Percentiles rank a stretch among this genome's conserved stretches.
These are phyloP conservation scores for Psilocybe cyanescens DNA, from an alignment of 768 basidiomycete genomes.

Conservation along the genomic window DNA sequence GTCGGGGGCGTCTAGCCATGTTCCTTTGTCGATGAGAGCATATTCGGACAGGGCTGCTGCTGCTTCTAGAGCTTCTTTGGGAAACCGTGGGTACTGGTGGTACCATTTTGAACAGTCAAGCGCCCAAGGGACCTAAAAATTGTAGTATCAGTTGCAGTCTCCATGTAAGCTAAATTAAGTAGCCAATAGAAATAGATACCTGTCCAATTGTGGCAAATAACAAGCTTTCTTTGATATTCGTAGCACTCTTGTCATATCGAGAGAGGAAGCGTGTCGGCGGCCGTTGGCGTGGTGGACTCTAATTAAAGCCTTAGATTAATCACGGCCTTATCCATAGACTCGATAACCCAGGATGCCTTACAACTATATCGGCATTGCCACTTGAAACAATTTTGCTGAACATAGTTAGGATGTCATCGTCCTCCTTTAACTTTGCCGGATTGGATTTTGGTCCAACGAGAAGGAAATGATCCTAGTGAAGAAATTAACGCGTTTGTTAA, in stretches of 20 bases:
- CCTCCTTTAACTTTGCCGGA: conserved; percentile 40
- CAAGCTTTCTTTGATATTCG: conserved; percentile 59
- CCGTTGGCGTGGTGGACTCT: conserved; percentile 31
- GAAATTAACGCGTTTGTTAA: neutral
- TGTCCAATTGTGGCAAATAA: conserved; percentile 55
- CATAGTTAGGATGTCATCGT: conserved; percentile 41
- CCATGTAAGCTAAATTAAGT: too few relatives aligned
- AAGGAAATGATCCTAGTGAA: conserved; percentile 47
- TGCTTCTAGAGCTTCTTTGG: conserved; percentile 49
- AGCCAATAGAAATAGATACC: conserved; percentile 24
- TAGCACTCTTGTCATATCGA: conserved; percentile 61
- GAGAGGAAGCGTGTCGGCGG: conserved; percentile 53
- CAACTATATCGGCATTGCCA: conserved; percentile 47
- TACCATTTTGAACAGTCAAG: conserved; percentile 58
- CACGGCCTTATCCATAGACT: too few relatives aligned
- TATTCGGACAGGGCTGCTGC: conserved; percentile 54
- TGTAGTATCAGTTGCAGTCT: neutral
- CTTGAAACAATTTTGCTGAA: conserved; percentile 49
- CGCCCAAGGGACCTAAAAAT: conserved; percentile 55
- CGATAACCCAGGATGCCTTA: conserved; percentile 20
- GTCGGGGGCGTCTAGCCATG: conserved; percentile 46
- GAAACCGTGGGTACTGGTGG: conserved; percentile 59
- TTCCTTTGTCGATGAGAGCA: conserved; percentile 55
- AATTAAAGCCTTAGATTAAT: neutral
- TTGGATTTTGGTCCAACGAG: conserved; percentile 53